Percentiles rank a stretch among this genome's conserved stretches.
Conservation (phyloP, 768 basidiomycete genomes). For the Mycena rosella region DNA sequence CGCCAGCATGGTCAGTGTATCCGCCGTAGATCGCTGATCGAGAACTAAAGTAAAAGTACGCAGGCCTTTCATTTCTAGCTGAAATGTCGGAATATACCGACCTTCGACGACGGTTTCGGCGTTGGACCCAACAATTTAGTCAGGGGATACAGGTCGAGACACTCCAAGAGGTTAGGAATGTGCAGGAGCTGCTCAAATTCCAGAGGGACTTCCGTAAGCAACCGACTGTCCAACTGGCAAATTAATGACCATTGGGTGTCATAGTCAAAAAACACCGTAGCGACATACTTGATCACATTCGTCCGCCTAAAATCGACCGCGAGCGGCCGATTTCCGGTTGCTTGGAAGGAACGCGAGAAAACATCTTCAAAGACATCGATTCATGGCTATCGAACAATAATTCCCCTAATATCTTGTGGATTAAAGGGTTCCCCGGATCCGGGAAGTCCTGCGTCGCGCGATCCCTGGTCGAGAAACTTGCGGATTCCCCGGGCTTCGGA, state of each 20-base stretch:
- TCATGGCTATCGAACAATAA: slow-evolving; percentile 52
- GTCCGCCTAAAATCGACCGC: slow-evolving; percentile 18
- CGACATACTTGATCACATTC: slow-evolving; percentile 9
- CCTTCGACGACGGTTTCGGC: slow-evolving; percentile 16
- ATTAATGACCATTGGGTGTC: background rate
- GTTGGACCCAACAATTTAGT: slow-evolving; percentile 19
- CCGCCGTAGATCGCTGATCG: background rate
- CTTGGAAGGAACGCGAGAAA: slow-evolving; percentile 36
- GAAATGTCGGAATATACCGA: slow-evolving; percentile 20
- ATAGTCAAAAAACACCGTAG: slow-evolving; percentile 6
- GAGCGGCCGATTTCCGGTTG: slow-evolving; percentile 19
- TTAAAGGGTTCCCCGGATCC: slow-evolving; percentile 41
- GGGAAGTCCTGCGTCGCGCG: slow-evolving; percentile 44
- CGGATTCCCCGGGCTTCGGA: slow-evolving; percentile 2
- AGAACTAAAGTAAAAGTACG: background rate
- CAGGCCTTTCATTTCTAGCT: slow-evolving; percentile 6
- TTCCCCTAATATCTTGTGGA: slow-evolving; percentile 45
- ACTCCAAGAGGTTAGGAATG: background rate
- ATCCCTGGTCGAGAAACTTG: slow-evolving; percentile 28
- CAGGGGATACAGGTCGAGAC: slow-evolving; percentile 4
- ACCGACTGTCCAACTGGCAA: background rate
- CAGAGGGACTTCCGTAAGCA: slow-evolving; percentile 21
- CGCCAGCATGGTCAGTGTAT: slow-evolving; percentile 2
- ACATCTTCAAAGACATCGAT: slow-evolving; percentile 33
- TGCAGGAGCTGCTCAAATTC: background rate